Percentiles rank a stretch among this genome's conserved stretches.
Conservation (phyloP, 305 asterid species). For the Fraxinus floribunda region DNA sequence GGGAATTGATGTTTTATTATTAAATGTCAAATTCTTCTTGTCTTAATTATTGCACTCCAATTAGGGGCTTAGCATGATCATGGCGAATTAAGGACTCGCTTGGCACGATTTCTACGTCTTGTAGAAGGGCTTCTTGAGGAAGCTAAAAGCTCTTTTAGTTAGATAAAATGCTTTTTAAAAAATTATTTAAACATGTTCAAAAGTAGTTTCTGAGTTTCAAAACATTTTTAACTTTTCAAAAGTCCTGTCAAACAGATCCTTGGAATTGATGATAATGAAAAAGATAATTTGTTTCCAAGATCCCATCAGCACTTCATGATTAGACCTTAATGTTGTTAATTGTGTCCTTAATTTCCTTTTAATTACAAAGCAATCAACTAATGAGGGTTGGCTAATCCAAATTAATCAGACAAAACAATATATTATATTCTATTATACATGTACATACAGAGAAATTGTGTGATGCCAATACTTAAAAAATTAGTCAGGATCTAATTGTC, state of each 20-base stretch:
- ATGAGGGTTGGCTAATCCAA: constrained; percentile 17
- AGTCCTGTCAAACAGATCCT: background rate
- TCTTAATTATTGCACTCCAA: background rate
- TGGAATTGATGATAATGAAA: background rate
- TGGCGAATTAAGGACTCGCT: background rate
- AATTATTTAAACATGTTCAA: background rate
- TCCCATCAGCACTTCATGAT: constrained; percentile 32
- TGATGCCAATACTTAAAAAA: constrained; percentile 3
- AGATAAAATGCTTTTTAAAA: background rate
- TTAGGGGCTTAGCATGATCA: background rate
- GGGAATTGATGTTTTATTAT: background rate
- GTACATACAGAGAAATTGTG: background rate
- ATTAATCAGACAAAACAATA: background rate
- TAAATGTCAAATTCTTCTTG: background rate
- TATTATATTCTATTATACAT: background rate
- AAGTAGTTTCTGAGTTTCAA: background rate
- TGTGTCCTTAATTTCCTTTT: constrained; percentile 10
- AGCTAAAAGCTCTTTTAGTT: background rate
- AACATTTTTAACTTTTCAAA: background rate
- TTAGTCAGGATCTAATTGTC: constrained; percentile 15
- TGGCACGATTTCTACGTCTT: background rate
- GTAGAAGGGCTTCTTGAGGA: background rate
- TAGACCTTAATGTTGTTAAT: constrained; percentile 18
- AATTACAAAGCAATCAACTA: constrained; percentile 25
- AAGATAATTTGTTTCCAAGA: constrained; percentile 34